Percentiles rank a stretch among this genome's conserved stretches.
These are phyloP conservation scores for Beauveria scarabaeidicola DNA, from an alignment of 2,329 filamentous ascomycete species.

Conservation along the genomic window DNA sequence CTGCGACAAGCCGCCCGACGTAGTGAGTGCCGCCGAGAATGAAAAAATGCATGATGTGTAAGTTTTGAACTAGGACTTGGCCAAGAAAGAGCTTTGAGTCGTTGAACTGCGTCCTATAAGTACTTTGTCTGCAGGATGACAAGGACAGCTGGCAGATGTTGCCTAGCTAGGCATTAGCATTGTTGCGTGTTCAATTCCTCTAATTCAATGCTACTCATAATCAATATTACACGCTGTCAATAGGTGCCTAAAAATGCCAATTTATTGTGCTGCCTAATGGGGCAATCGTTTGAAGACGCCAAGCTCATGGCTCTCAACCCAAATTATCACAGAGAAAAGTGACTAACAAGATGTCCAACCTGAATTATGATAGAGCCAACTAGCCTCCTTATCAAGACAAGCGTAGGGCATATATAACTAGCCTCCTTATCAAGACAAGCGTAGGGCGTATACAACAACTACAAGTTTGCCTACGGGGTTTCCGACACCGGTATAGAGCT, in stretches of 20 bases:
- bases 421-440: background rate
- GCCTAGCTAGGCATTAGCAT: background rate
- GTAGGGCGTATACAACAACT: background rate
- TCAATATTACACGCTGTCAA: background rate
- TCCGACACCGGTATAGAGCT: background rate
- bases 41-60: slow-evolving; percentile 14
- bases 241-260: background rate
- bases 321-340: no score
- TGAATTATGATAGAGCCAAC: no score
- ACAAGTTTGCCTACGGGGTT: background rate
- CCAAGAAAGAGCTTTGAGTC: no score
- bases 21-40: slow-evolving; percentile 16
- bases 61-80: background rate
- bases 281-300: background rate
- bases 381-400: background rate
- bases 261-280: background rate
- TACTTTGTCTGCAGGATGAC: background rate
- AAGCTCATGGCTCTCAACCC: no score
- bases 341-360: no score
- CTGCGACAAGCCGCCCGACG: slow-evolving; percentile 12
- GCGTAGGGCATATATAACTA: background rate
- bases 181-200: background rate
- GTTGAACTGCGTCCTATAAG: background rate
- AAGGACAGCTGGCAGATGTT: background rate
- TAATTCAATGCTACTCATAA: background rate